Base-by-base conservation (phyloP, 306 rosid species). In the Dalbergia oliveri region DNA sequence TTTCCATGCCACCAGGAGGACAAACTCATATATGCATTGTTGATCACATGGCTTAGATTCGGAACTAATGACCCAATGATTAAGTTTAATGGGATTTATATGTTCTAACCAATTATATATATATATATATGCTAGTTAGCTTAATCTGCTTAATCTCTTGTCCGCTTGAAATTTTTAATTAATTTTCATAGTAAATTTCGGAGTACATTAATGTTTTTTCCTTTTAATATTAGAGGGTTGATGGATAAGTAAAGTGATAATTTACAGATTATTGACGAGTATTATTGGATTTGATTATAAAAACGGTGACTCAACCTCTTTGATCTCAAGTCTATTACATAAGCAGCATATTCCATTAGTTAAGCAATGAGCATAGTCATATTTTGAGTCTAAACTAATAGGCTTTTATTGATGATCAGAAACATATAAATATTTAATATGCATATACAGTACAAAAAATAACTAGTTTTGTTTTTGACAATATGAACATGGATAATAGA, bases 11-110 rank as follows among this genome's bases (percentile, higher is more conserved):
- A 66, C 57, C 57, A 63, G 73, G 73, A 79, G 44, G 56, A 33
- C 69, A 74, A 88, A 87, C 77, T 62, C 79, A 58, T 15, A 23
- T 13, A 77, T 50, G 15, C 11, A 77, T 60, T 73, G 47, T 72
- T 80, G 73, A 86, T 26, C 83, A 80, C 86, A 76, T 78, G 83
- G 80, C 78, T 82, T 53, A 13, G 23, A 37, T 53, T 65, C 82
- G 77, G 79, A 86, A 76, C 72, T 58, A 80, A 81, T 45, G 33
- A 44, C 66, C 69, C 62, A 83, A 88, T 89, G 71, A 85, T 87
- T 88, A 49, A 76, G 49, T 65, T 50, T 66, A 77, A 18, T 58
- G 8, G 13, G 31, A 10, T 47, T 37, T 9, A 50, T 62, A 62
- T 5, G 61, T 69, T 10, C 12, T 69, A 68, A 12, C 54, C 14